A percentile compares a stretch with the other conserved stretches of the same genome.
These are phyloP conservation scores for Aureobasidium leucospermi DNA, from an alignment of 2,329 filamentous ascomycete genomes.

Conservation along the genomic window DNA sequence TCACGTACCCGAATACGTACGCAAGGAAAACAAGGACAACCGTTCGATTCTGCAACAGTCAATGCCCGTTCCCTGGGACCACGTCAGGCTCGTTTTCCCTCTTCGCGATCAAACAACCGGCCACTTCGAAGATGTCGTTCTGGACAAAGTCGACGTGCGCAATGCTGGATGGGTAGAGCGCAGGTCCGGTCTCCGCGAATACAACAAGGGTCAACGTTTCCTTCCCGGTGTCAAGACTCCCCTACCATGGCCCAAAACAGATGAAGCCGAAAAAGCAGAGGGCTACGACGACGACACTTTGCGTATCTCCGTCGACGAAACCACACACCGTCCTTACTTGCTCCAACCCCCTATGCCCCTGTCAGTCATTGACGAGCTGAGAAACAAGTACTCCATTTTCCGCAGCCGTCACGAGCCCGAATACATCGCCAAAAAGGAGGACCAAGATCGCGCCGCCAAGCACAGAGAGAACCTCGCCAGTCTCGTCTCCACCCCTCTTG, in stretches of 20 bases:
- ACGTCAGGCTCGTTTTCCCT: slow-evolving; percentile 75
- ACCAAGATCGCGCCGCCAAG: slow-evolving; percentile 37
- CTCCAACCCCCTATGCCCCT: slow-evolving; percentile 70
- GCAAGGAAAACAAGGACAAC: slow-evolving; percentile 31
- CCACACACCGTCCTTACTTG: slow-evolving; percentile 71
- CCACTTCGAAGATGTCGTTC: slow-evolving; percentile 63
- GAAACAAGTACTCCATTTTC: slow-evolving; percentile 75
- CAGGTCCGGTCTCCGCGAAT: slow-evolving; percentile 42
- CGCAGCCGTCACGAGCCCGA: slow-evolving; percentile 70
- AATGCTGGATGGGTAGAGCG: slow-evolving; percentile 15
- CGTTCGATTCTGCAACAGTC: slow-evolving; percentile 35
- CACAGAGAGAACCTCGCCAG: slow-evolving; percentile 33
- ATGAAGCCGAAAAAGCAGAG: slow-evolving; percentile 38
- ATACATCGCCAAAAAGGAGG: slow-evolving; percentile 61
- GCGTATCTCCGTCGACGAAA: slow-evolving; percentile 65
- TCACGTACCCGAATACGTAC: slow-evolving; percentile 35
- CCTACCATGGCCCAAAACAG: slow-evolving; percentile 67
- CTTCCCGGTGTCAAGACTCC: slow-evolving; percentile 64
- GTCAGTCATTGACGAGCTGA: slow-evolving; percentile 74
- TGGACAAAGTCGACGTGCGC: slow-evolving; percentile 56
- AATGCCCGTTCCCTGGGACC: slow-evolving; percentile 56
- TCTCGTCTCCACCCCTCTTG: slow-evolving; percentile 41
- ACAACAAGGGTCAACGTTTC: slow-evolving; percentile 37
- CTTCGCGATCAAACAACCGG: slow-evolving; percentile 60
- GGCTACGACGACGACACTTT: slow-evolving; percentile 63